Evolutionary conservation across 1,139 yeast species (phyloP).

Genomic region (Insectozyma bohioensis): DNA sequence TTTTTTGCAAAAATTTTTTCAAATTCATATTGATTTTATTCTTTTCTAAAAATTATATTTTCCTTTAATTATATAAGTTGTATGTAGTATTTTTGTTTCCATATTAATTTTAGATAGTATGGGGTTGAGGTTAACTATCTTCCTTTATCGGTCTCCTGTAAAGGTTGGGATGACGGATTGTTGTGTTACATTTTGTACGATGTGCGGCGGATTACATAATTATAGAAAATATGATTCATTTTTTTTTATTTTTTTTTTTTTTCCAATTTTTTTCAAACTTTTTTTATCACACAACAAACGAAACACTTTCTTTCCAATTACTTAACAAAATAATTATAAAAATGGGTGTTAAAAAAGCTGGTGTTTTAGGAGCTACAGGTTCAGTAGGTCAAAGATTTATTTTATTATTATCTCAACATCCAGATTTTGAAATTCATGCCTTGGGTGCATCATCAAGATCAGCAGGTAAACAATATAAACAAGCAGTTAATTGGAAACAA

Average conservation of each 20-base stretch:
- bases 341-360: conserved; percentile 52
- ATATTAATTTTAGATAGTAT: no score
- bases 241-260: neutral
- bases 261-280: conserved; percentile 1
- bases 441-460: conserved; percentile 94
- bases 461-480: conserved; percentile 83
- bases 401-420: conserved; percentile 78
- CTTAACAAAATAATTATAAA: no score
- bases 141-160: no score
- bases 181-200: neutral
- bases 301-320: no score
- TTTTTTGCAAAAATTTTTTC: no score
- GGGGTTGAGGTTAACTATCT: no score
- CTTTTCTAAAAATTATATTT: no score
- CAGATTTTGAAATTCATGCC: conserved; percentile 80
- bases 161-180: no score
- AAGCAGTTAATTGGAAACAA: conserved; percentile 95
- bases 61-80: no score
- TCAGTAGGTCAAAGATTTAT: conserved; percentile 97
- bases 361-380: conserved; percentile 97
- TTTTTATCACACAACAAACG: no score
- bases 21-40: no score
- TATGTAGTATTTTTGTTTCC: no score
- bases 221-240: neutral
- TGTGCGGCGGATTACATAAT: neutral